Percentiles rank a stretch among this genome's conserved stretches.
phyloP scores from a whole-genome alignment of 495 filamentous ascomycete genomes.

The Penicillium robsamsonii region DNA sequence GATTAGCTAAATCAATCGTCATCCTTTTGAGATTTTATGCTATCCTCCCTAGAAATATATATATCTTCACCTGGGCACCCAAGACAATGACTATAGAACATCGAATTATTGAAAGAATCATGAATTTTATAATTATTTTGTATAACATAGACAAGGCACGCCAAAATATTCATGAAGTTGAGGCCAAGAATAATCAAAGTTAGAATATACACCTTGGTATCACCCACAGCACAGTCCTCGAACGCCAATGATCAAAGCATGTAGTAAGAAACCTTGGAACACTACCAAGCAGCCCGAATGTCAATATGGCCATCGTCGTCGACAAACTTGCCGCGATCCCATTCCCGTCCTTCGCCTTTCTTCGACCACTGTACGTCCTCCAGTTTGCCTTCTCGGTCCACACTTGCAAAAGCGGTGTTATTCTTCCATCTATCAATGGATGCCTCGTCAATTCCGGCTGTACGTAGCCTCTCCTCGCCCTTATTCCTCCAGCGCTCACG shows the following conservation, averaged over 20 bases:
- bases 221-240: background rate
- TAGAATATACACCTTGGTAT: conserved; percentile 11
- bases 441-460: conserved; percentile 76
- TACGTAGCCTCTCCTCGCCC: conserved; percentile 73
- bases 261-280: background rate
- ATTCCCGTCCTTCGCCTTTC: conserved; percentile 78
- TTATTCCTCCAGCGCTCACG: conserved; percentile 75
- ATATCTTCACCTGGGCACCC: background rate
- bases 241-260: conserved; percentile 14
- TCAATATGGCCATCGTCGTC: conserved; percentile 59
- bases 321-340: conserved; percentile 84
- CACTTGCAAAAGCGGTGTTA: conserved; percentile 38
- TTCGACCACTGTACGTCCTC: conserved; percentile 78
- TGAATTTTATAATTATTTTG: background rate
- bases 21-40: background rate
- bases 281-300: conserved; percentile 49
- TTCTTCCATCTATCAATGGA: conserved; percentile 78
- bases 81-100: background rate
- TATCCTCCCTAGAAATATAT: background rate
- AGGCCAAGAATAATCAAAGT: background rate
- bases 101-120: background rate
- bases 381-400: conserved; percentile 46
- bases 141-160: background rate
- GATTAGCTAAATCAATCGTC: background rate
- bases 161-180: background rate